phyloP scores from a whole-genome alignment of 164 flowering plant species.

The Annona squamosa region DNA sequence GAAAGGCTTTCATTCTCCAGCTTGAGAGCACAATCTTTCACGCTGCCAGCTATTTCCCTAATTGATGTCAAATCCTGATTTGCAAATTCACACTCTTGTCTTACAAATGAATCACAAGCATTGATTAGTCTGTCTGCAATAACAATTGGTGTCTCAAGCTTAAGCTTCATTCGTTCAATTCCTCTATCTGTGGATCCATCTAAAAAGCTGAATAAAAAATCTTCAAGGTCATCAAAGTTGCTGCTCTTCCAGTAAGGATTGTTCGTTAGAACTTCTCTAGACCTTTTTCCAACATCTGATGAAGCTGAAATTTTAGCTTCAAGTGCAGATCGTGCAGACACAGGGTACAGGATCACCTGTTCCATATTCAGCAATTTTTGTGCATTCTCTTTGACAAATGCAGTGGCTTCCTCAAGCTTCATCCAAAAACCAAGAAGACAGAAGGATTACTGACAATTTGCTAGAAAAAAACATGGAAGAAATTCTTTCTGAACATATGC shows the following conservation, averaged over 20 bases:
- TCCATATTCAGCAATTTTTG: constrained; percentile 65
- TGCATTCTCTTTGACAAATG: constrained; percentile 67
- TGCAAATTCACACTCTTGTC: constrained; percentile 50
- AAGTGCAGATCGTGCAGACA: constrained; percentile 85
- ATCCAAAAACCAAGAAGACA: constrained; percentile 19
- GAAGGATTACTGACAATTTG: background rate
- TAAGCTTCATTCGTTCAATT: constrained; percentile 79
- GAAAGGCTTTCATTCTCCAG: constrained; percentile 70
- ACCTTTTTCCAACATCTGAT: constrained; percentile 16
- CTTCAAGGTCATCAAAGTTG: constrained; percentile 62
- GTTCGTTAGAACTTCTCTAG: constrained; percentile 14
- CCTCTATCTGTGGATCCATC: constrained; percentile 77
- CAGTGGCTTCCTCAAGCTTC: constrained; percentile 85
- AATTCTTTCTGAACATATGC: background rate
- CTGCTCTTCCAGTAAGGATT: constrained; percentile 33
- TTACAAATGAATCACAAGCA: constrained; percentile 51
- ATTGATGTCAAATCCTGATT: constrained; percentile 53
- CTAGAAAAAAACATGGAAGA: background rate
- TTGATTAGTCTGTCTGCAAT: constrained; percentile 74
- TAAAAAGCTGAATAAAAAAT: constrained; percentile 69
- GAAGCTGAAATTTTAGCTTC: constrained; percentile 58
- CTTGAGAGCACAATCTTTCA: constrained; percentile 46
- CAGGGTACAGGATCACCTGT: constrained; percentile 64
- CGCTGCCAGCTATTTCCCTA: constrained; percentile 45
- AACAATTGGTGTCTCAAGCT: constrained; percentile 80